These are phyloP conservation scores for Arabis hirsuta DNA, from an alignment of 345 rosid genomes.

Conservation along the genomic window DNA sequence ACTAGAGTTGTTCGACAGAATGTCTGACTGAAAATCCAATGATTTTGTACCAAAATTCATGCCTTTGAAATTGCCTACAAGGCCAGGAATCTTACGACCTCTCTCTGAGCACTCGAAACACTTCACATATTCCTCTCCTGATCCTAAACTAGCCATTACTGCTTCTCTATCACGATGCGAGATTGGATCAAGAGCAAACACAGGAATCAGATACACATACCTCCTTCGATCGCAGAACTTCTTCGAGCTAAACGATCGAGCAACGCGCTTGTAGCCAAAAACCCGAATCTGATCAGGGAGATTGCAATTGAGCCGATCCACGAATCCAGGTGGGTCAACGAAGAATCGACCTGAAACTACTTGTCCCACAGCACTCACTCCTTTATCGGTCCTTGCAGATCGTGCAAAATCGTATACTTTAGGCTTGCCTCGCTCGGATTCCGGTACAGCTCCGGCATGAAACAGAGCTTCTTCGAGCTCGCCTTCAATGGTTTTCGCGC, in stretches of 20 bases:
- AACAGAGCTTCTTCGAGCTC: slow-evolving; percentile 93
- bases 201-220: slow-evolving; percentile 89
- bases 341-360: slow-evolving; percentile 83
- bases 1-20: slow-evolving; percentile 41
- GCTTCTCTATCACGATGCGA: slow-evolving; percentile 75
- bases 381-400: slow-evolving; percentile 90
- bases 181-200: slow-evolving; percentile 79
- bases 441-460: slow-evolving; percentile 74
- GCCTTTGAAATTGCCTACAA: slow-evolving; percentile 53
- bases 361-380: slow-evolving; percentile 95
- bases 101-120: slow-evolving; percentile 87
- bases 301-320: slow-evolving; percentile 65
- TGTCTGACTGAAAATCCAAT: slow-evolving; percentile 35
- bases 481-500: slow-evolving; percentile 94
- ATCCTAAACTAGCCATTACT: slow-evolving; percentile 78
- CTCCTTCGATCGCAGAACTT: slow-evolving; percentile 87
- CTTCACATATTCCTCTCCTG: slow-evolving; percentile 71
- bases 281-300: slow-evolving; percentile 67
- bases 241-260: slow-evolving; percentile 70
- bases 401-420: slow-evolving; percentile 82
- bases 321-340: slow-evolving; percentile 82
- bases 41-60: slow-evolving; percentile 12
- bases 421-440: slow-evolving; percentile 65
- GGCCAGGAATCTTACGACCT: slow-evolving; percentile 71
- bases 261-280: slow-evolving; percentile 73